Percentiles rank a stretch among this genome's conserved stretches.
Conservation (phyloP, 768 basidiomycete genomes). For the Tylopilus sp. region DNA sequence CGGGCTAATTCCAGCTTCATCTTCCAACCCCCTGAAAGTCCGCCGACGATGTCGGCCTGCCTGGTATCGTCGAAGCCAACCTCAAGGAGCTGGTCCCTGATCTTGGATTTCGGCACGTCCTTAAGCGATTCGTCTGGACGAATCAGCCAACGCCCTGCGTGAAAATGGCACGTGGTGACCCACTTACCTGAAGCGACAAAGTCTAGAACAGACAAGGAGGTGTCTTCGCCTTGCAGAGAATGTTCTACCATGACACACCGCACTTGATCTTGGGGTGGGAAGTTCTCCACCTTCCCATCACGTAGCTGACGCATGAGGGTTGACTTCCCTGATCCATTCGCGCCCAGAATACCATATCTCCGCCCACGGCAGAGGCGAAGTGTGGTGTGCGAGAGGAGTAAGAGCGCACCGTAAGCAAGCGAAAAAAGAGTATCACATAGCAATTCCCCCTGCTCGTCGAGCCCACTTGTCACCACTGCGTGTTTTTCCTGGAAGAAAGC, state of each 20-base stretch:
- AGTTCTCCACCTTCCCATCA: conserved; percentile 95
- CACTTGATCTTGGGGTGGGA: conserved; percentile 83
- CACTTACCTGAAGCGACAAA: conserved; percentile 80
- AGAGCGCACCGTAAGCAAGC: conserved; percentile 90
- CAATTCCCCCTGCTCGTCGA: conserved; percentile 75
- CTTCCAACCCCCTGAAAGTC: conserved; percentile 97
- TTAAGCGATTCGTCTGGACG: conserved; percentile 64
- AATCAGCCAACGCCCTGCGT: conserved; percentile 1
- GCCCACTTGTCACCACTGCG: conserved; percentile 37
- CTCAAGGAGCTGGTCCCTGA: conserved; percentile 74
- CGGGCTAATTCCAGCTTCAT: conserved; percentile 97
- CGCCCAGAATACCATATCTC: conserved; percentile 92
- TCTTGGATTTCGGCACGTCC: conserved; percentile 60
- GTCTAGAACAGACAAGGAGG: conserved; percentile 75
- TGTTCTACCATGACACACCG: conserved; percentile 97
- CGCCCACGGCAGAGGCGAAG: conserved; percentile 86
- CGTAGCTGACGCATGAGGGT: conserved; percentile 94
- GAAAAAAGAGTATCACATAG: conserved; percentile 94
- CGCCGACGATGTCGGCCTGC: conserved; percentile 82
- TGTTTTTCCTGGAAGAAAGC: conserved; percentile 52
- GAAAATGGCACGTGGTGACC: conserved; percentile 7
- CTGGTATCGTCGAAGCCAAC: conserved; percentile 90
- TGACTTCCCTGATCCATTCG: conserved; percentile 96
- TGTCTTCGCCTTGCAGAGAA: conserved; percentile 91
- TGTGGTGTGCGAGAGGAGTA: conserved; percentile 91